Base-by-base conservation (phyloP, 495 filamentous ascomycete species). In the Hypoxylon trugodes region DNA sequence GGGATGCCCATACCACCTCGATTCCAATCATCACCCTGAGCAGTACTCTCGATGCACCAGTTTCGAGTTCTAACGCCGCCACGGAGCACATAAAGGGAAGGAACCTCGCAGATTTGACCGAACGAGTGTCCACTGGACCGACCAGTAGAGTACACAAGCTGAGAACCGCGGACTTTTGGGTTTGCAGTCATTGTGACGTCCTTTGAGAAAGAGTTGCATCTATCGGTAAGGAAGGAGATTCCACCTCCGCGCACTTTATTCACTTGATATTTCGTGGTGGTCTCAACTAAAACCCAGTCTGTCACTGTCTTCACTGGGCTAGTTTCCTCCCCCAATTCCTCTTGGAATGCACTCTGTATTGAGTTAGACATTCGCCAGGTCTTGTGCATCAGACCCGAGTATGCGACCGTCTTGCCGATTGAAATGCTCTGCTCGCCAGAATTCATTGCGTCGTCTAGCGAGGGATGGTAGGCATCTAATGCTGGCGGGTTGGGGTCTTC, bases 281-380 rank as follows among this genome's bases (percentile, higher is more conserved):
- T 28, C 30, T 57, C 53, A 0, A 57, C 53, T 12, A 57, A 30
- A 9, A 57, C 53, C 53, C 53, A 57, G 13, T 57, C 53, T 21
- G 53, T 57, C 6, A 57, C 32, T n/a, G 53, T 57, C 7, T 8
- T 18, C 37, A 28, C 6, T 28, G 38, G 26, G 6, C 25, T n/a
- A 1, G 4, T 18, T 6, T 6, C 9, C 1, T n/a, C 12, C 10
- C 37, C 36, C 8, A 42, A 9, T 10, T 15, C 50, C 13, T 4
- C 37, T 13, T 0, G 7, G 5, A 13, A 8, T 2, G 53, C 53
- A 8, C 18, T 24, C 7, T 26, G 30, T 9, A 57, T 46, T 16
- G 53, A 57, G 3, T 32, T 22, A 3, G 53, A 57, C 6, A 43
- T n/a, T 1, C 53, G 26, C 9, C 28, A 35, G 4, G 53, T 57